Conservation (phyloP, 805 yeast species). For the Suhomyces prunicola region DNA sequence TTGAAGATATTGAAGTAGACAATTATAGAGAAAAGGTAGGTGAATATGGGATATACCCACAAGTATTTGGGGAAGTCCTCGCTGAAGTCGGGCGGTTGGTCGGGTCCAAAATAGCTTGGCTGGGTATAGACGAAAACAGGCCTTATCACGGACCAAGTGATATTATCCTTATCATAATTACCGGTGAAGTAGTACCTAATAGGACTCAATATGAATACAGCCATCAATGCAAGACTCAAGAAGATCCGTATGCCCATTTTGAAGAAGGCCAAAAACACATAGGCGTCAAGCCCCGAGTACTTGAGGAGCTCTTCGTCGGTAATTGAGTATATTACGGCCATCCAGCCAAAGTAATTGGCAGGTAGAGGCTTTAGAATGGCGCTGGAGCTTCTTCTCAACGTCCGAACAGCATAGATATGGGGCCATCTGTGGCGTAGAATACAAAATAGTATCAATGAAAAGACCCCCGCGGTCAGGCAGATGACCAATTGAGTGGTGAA, state of each 20-base stretch:
- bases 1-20: conserved; percentile 44
- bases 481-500: conserved; percentile 53
- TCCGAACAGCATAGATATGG: conserved; percentile 53
- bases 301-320: conserved; percentile 24
- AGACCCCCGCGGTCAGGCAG: conserved; percentile 45
- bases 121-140: conserved; percentile 4
- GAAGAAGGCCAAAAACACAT: conserved; percentile 39
- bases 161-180: conserved; percentile 40
- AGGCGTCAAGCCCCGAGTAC: conserved; percentile 27
- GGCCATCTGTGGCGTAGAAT: conserved; percentile 53
- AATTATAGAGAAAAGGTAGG: conserved; percentile 50
- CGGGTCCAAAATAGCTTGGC: neutral
- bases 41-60: conserved; percentile 54
- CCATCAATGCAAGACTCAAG: conserved; percentile 16
- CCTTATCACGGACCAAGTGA: conserved; percentile 10
- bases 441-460: conserved; percentile 49
- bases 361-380: conserved; percentile 43
- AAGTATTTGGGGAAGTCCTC: conserved; percentile 43
- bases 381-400: conserved; percentile 42
- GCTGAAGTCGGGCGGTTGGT: conserved; percentile 22
- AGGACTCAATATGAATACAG: conserved; percentile 35
- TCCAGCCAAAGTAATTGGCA: conserved; percentile 23
- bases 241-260: conserved; percentile 27
- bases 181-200: conserved; percentile 40
- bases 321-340: conserved; percentile 20